Base-by-base conservation (phyloP, 2,329 filamentous ascomycete species). In the Aspergillus fructus region DNA sequence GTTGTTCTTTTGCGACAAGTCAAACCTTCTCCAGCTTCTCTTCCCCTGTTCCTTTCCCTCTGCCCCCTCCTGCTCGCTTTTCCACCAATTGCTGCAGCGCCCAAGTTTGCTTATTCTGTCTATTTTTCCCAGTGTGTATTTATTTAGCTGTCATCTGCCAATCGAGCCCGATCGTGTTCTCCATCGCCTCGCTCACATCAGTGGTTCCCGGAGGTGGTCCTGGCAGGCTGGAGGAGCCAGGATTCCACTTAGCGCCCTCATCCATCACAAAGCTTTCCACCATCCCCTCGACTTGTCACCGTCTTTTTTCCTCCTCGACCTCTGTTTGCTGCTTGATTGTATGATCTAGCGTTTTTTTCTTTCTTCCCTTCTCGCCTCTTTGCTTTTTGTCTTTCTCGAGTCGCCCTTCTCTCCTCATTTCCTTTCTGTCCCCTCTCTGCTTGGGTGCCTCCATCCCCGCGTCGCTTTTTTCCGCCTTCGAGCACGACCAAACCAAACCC, bases 391-490 rank as follows among this genome's bases (percentile, higher is more conserved):
- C 51, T n/a, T 54, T 47, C 37, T 41, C 43, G 33, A 48, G 42
- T 63, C 49, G 49, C 53, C 55, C 58, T 55, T 53, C 58, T 52
- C 50, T 59, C 60, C 50, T 55, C 42, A 62, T 61, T 61, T 60
- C 53, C 60, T 60, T 62, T 59, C 59, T 64, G 61, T 62, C 61
- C 62, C 59, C 53, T 61, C 53, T 46, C 59, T 60, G 56, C 39
- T 56, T 58, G 54, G 59, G 57, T 60, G 59, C 59, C 60, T 65
- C 56, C 52, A 63, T 64, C 63, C 60, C 62, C 65, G 60, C 66
- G 62, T 64, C 62, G 47, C 56, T 55, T 56, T 64, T 53, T 65
- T 62, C 63, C 62, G 63, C 60, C 66, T 66, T 62, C 56, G 56
- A 60, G 62, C 62, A 60, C 55, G 33, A 59, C 50, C 57, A 60